phyloP scores from a whole-genome alignment of 192 early-diverging fungal genomes.

The Linnemannia zychae region DNA sequence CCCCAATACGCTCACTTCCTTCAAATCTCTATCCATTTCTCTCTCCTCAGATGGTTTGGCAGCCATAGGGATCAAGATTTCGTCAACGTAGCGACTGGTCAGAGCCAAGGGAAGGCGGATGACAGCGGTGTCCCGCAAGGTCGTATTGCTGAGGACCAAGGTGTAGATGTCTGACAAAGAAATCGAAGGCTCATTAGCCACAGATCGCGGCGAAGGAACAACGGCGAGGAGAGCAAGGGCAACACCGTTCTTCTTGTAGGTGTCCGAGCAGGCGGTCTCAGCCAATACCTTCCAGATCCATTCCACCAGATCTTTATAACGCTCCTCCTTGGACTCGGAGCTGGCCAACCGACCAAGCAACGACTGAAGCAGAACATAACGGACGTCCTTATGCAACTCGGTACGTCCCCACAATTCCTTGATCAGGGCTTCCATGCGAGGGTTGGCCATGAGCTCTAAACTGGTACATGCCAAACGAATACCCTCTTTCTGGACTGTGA shows the following conservation, averaged over 20 bases:
- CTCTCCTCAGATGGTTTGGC: slow-evolving; percentile 8
- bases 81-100: slow-evolving; percentile 37
- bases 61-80: slow-evolving; percentile 32
- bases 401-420: slow-evolving; percentile 29
- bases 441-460: slow-evolving; percentile 20
- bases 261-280: slow-evolving; percentile 14
- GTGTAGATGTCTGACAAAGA: neutral
- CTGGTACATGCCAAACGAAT: slow-evolving; percentile 33
- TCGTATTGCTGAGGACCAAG: neutral
- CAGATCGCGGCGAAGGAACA: neutral
- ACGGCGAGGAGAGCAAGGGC: slow-evolving; percentile 33
- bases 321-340: slow-evolving; percentile 29
- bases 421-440: slow-evolving; percentile 19
- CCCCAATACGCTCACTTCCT: slow-evolving; percentile 19
- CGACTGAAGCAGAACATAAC: slow-evolving; percentile 32
- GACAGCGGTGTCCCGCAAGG: slow-evolving; percentile 21
- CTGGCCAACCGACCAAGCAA: slow-evolving; percentile 26
- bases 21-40: slow-evolving; percentile 20
- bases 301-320: slow-evolving; percentile 13
- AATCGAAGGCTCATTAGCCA: neutral
- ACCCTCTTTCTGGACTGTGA: slow-evolving; percentile 55
- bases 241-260: slow-evolving; percentile 32
- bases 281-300: slow-evolving; percentile 35
- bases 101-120: slow-evolving; percentile 14
- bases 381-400: slow-evolving; percentile 29